phyloP scores from a whole-genome alignment of 73 alveolate species.

The Paramecium pentaurelia region DNA sequence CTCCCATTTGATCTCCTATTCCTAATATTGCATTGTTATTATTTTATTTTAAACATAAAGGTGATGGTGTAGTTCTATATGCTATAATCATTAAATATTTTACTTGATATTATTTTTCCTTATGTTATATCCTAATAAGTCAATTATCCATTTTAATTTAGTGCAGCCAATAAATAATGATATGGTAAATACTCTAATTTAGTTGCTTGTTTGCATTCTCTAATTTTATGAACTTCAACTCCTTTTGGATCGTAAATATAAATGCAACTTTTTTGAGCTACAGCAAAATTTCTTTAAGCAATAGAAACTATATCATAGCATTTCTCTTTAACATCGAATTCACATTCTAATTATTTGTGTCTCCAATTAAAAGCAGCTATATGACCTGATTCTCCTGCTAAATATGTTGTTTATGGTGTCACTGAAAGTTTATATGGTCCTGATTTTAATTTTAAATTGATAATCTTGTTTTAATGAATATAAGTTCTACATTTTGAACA shows the following conservation, averaged over 20 bases:
- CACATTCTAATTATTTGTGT: conserved; percentile 77
- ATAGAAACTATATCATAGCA: background rate
- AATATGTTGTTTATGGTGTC: conserved; percentile 65
- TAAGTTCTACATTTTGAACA: background rate
- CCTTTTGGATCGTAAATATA: conserved; percentile 95
- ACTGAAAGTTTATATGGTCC: conserved; percentile 75
- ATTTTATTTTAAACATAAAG: conserved; percentile 76
- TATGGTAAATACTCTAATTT: conserved; percentile 89
- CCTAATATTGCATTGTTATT: conserved; percentile 84
- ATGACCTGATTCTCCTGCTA: conserved; percentile 94
- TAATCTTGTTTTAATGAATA: conserved; percentile 61
- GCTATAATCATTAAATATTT: background rate
- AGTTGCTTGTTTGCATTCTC: conserved; percentile 80
- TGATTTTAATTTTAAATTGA: conserved; percentile 73
- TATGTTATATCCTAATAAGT: conserved; percentile 88
- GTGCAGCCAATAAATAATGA: conserved; percentile 87
- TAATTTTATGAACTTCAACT: conserved; percentile 87
- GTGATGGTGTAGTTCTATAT: conserved; percentile 24
- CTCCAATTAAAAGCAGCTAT: conserved; percentile 90
- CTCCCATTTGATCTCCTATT: conserved; percentile 91
- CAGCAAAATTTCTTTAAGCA: conserved; percentile 55
- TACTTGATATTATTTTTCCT: conserved; percentile 84
- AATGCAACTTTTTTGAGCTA: conserved; percentile 87
- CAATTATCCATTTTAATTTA: conserved; percentile 76
- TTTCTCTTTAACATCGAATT: conserved; percentile 83